Evolutionary conservation across 2,329 filamentous ascomycete genomes (phyloP).

Genomic region (Colletotrichum sp.): DNA sequence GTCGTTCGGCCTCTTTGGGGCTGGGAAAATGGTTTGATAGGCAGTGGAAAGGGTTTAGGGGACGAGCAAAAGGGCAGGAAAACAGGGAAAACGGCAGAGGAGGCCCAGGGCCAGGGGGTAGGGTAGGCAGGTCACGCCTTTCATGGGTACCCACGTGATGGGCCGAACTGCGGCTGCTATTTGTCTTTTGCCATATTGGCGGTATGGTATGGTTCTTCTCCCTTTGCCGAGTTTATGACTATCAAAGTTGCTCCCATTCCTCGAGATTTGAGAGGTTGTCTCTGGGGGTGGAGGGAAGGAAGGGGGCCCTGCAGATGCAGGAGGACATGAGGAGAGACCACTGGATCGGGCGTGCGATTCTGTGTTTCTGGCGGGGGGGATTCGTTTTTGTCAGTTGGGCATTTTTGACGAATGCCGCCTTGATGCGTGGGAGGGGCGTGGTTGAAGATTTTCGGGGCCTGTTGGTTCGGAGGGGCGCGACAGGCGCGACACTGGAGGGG

Average conservation of each 20-base stretch:
- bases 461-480: slow-evolving; percentile 10
- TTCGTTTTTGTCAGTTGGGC: not conserved
- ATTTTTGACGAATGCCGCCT: not conserved
- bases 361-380: not conserved
- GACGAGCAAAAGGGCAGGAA: not conserved
- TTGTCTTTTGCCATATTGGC: not conserved
- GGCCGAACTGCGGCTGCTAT: slow-evolving; percentile 4
- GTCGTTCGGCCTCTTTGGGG: not conserved
- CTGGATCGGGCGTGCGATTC: slow-evolving; percentile 6
- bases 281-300: not conserved
- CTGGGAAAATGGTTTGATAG: not conserved
- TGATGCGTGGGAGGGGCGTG: not conserved
- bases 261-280: not conserved
- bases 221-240: not conserved
- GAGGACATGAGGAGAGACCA: not conserved
- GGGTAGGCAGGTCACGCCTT: not conserved
- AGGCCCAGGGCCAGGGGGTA: not conserved
- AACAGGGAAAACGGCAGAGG: not conserved
- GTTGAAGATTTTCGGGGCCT: not conserved
- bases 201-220: not conserved
- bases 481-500: not conserved
- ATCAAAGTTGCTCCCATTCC: not conserved
- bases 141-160: slow-evolving; percentile 14
- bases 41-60: not conserved
- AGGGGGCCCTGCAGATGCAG: not conserved